phyloP scores from a whole-genome alignment of 805 yeast genomes.

The Ogataea trehalophila region DNA sequence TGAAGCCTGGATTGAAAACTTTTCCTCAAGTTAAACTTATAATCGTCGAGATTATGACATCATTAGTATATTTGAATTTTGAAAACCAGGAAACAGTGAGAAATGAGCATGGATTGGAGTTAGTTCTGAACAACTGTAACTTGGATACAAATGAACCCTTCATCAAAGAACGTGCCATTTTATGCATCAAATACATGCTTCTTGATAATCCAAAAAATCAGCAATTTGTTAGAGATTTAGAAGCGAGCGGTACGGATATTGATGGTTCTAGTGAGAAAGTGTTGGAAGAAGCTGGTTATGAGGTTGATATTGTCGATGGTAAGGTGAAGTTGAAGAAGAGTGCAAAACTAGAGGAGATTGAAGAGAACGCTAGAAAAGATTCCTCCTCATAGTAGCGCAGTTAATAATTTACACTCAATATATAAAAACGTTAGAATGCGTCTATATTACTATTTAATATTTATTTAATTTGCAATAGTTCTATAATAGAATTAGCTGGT shows the following conservation, averaged over 20 bases:
- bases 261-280: slow-evolving; percentile 45
- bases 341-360: slow-evolving; percentile 13
- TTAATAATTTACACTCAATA: not conserved
- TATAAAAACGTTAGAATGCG: no score
- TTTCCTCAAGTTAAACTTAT: slow-evolving; percentile 67
- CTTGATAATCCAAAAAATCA: slow-evolving; percentile 68
- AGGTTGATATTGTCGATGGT: slow-evolving; percentile 69
- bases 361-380: slow-evolving; percentile 4
- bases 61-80: slow-evolving; percentile 45
- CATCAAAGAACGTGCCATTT: slow-evolving; percentile 76
- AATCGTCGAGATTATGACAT: slow-evolving; percentile 61
- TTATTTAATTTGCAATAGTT: no score
- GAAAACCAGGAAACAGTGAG: slow-evolving; percentile 66
- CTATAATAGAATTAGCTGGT: no score
- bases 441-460: no score
- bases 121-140: slow-evolving; percentile 73
- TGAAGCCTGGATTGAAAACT: slow-evolving; percentile 20
- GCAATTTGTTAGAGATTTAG: slow-evolving; percentile 66
- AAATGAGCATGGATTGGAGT: slow-evolving; percentile 59
- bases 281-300: slow-evolving; percentile 65
- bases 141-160: slow-evolving; percentile 88
- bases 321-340: slow-evolving; percentile 48
- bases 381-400: not conserved
- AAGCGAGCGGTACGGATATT: slow-evolving; percentile 63
- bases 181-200: slow-evolving; percentile 69